Evolutionary conservation across 1,284 basidiomycete genomes (phyloP).

Genomic region (Ustilago esculenta): DNA sequence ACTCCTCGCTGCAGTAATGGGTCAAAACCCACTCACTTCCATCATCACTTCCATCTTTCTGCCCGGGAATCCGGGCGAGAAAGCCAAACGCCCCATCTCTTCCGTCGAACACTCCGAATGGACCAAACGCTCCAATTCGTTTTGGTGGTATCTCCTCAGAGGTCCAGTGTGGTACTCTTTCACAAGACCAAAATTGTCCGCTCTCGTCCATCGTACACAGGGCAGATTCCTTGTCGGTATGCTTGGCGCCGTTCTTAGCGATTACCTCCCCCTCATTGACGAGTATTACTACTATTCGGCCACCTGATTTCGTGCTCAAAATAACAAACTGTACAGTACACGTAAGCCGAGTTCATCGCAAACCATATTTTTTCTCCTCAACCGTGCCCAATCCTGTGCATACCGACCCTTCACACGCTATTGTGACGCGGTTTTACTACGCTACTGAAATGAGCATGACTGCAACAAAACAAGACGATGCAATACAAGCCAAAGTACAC

Average conservation of each 20-base stretch:
- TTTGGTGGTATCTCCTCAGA: conserved; percentile 85
- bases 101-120: conserved; percentile 74
- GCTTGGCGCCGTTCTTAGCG: conserved; percentile 79
- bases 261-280: conserved; percentile 92
- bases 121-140: conserved; percentile 79
- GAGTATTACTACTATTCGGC: conserved; percentile 84
- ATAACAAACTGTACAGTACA: too few species aligned
- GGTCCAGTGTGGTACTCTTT: conserved; percentile 88
- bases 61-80: conserved; percentile 30
- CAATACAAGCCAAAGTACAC: too few species aligned
- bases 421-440: too few species aligned
- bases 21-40: conserved; percentile 56
- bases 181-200: conserved; percentile 79
- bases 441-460: neutral
- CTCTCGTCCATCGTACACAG: conserved; percentile 72
- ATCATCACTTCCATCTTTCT: conserved; percentile 52
- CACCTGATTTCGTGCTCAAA: conserved; percentile 40
- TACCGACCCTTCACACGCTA: too few species aligned
- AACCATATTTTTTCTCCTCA: too few species aligned
- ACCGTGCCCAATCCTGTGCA: too few species aligned
- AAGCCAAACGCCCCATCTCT: conserved; percentile 55
- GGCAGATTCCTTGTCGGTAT: conserved; percentile 79
- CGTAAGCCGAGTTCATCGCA: too few species aligned
- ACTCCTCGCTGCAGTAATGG: conserved; percentile 55
- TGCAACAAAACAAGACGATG: neutral